Percentiles rank a stretch among this genome's conserved stretches.
Evolutionary conservation across 148 eudicot genomes (phyloP).

Genomic region (Spergularia marina): DNA sequence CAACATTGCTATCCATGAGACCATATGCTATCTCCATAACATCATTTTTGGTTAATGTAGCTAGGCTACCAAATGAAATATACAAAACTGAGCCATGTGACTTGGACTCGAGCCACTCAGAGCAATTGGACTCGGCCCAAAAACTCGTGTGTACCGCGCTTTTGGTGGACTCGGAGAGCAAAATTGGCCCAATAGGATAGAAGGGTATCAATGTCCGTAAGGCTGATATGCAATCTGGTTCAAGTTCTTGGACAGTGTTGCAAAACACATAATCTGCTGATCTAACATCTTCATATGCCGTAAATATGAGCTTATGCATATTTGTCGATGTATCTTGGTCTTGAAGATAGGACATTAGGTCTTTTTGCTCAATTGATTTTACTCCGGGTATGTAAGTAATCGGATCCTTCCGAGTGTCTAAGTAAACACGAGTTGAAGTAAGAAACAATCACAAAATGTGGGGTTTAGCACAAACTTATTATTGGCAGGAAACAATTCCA

Average conservation of each 20-base stretch:
- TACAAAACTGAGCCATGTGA: slow-evolving; percentile 56
- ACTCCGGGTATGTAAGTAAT: slow-evolving; percentile 84
- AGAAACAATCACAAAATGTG: not conserved
- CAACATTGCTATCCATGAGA: slow-evolving; percentile 39
- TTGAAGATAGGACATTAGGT: slow-evolving; percentile 63
- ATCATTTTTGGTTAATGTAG: slow-evolving; percentile 38
- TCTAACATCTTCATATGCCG: slow-evolving; percentile 33
- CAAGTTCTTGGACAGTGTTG: slow-evolving; percentile 37
- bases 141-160: slow-evolving; percentile 47
- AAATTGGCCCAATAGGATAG: slow-evolving; percentile 54
- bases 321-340: slow-evolving; percentile 31
- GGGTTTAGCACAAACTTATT: too few species aligned
- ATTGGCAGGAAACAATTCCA: too few species aligned
- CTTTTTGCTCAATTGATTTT: slow-evolving; percentile 44
- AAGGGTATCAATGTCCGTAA: slow-evolving; percentile 28
- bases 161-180: slow-evolving; percentile 36
- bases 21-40: slow-evolving; percentile 58
- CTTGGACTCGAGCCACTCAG: slow-evolving; percentile 53
- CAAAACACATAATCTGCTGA: slow-evolving; percentile 32
- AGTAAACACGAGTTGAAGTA: not conserved
- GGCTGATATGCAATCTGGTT: slow-evolving; percentile 28
- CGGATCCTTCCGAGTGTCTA: slow-evolving; percentile 48
- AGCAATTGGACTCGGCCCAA: slow-evolving; percentile 69
- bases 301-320: slow-evolving; percentile 48
- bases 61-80: slow-evolving; percentile 76